Percentiles rank a stretch among this genome's conserved stretches.
phyloP scores from a whole-genome alignment of 345 rosid genomes.

The Abelmoschus esculentus region DNA sequence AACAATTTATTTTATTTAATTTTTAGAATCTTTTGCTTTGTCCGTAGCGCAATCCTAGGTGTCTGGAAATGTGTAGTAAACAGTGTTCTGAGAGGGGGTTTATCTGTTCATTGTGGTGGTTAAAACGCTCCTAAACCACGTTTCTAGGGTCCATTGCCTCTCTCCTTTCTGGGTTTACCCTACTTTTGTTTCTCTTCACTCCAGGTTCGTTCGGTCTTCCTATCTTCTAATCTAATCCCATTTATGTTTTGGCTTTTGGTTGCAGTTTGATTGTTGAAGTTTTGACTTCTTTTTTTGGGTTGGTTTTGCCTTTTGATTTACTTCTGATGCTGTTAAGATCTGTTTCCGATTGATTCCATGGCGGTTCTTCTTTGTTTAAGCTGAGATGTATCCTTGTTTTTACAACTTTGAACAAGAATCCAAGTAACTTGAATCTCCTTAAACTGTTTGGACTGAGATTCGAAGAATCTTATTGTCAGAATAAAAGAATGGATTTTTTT shows the following conservation, averaged over 20 bases:
- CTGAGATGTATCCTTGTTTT: background rate
- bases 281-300: background rate
- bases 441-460: background rate
- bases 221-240: background rate
- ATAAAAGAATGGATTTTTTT: background rate
- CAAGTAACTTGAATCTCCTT: background rate
- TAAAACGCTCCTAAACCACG: background rate
- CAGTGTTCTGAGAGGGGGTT: background rate
- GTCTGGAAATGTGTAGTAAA: background rate
- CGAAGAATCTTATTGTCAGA: background rate
- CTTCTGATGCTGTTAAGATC: background rate
- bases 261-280: background rate
- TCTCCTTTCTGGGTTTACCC: background rate
- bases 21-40: background rate
- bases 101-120: background rate
- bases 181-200: background rate
- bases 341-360: background rate
- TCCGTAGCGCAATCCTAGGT: background rate
- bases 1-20: background rate
- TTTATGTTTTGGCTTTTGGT: background rate
- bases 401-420: background rate
- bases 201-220: background rate
- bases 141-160: background rate
- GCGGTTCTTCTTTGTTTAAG: background rate
- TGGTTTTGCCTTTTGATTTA: background rate